These are phyloP conservation scores for Moelleriella libera DNA, from an alignment of 2,329 filamentous ascomycete genomes.

Conservation along the genomic window DNA sequence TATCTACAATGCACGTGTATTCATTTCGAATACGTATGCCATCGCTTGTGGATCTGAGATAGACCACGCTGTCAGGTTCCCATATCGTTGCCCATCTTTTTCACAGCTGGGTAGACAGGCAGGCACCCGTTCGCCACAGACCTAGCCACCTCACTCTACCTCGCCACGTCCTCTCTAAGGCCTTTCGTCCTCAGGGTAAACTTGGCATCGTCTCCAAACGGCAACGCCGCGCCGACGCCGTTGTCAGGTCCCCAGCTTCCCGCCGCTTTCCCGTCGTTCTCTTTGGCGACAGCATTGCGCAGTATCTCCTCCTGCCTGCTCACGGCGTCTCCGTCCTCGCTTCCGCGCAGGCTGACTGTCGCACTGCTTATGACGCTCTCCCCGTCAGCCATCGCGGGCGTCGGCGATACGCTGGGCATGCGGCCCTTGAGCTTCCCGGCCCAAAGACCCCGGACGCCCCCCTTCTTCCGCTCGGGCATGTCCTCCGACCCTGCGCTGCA, in stretches of 20 bases:
- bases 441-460: conserved; percentile 46
- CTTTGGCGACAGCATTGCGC: conserved; percentile 17
- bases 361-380: conserved; percentile 22
- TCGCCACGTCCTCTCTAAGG: conserved; percentile 29
- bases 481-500: conserved; percentile 64
- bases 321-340: conserved; percentile 25
- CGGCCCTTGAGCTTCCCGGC: conserved; percentile 29
- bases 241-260: conserved; percentile 7
- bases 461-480: conserved; percentile 45
- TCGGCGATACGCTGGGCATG: conserved; percentile 9
- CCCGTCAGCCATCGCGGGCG: conserved; percentile 12
- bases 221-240: conserved; percentile 15
- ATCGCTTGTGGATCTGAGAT: no score
- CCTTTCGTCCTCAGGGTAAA: conserved; percentile 42
- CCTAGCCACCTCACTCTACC: background rate
- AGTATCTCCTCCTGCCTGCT: conserved; percentile 23
- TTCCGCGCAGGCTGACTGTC: conserved; percentile 26
- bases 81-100: no score
- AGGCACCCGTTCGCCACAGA: no score
- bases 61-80: no score
- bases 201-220: conserved; percentile 30
- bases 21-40: no score
- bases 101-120: no score
- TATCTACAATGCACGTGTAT: no score
- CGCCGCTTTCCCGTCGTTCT: conserved; percentile 6